These are phyloP conservation scores for Hericium rajendrae DNA, from an alignment of 768 basidiomycete genomes.

Conservation along the genomic window DNA sequence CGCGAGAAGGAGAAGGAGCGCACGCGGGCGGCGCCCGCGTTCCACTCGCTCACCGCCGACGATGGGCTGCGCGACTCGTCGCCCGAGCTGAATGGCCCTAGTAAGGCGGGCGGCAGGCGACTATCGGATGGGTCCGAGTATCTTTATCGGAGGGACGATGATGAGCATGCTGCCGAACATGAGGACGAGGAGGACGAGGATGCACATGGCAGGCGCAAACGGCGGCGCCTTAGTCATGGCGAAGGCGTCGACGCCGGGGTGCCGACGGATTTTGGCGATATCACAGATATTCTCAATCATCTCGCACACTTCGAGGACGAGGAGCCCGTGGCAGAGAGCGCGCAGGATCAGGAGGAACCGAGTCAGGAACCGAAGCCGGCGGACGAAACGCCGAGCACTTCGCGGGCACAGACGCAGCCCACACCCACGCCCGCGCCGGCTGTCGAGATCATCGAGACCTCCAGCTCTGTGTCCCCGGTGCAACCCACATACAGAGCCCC, in stretches of 20 bases:
- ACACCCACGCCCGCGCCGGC: neutral
- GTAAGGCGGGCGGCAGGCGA: neutral
- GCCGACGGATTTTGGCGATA: conserved; percentile 60
- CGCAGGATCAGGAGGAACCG: conserved; percentile 1
- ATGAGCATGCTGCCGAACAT: conserved; percentile 1
- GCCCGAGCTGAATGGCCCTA: neutral
- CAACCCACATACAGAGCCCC: neutral
- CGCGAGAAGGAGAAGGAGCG: conserved; percentile 34
- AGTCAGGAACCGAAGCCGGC: conserved; percentile 6
- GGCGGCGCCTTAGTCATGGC: conserved; percentile 17
- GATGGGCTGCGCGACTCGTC: conserved; percentile 21
- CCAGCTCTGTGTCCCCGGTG: neutral
- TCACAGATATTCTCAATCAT: conserved; percentile 70
- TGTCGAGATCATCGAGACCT: neutral
- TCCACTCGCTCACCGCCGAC: conserved; percentile 65
- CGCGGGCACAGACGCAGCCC: neutral
- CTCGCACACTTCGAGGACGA: conserved; percentile 60
- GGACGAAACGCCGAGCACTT: conserved; percentile 3
- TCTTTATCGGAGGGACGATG: conserved; percentile 25
- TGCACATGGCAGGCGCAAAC: conserved; percentile 8
- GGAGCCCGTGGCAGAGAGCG: conserved; percentile 14
- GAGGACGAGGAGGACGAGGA: conserved; percentile 22
- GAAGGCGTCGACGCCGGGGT: conserved; percentile 24
- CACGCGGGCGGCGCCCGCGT: conserved; percentile 67
- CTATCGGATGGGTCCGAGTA: conserved; percentile 21